Percentiles rank a stretch among this genome's conserved stretches.
phyloP scores from a whole-genome alignment of 495 filamentous ascomycete species.

The Penicillium maclennaniae region DNA sequence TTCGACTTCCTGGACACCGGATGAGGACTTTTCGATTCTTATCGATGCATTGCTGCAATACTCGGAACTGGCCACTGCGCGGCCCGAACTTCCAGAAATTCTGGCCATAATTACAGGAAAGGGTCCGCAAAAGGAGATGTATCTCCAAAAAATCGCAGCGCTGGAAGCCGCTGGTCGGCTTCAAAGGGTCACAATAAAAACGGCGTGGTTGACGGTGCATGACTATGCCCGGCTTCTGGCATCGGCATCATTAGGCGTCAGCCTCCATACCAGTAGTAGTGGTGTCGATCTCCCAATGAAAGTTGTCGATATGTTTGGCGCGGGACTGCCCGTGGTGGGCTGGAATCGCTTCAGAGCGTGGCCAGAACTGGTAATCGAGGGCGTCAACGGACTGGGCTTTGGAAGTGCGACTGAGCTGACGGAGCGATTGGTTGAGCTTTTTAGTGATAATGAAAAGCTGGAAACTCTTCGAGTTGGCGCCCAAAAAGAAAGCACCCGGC shows the following conservation, averaged over 20 bases:
- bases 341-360: constrained; percentile 82
- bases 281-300: constrained; percentile 99
- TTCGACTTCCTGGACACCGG: constrained; percentile 93
- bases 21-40: constrained; percentile 89
- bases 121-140: constrained; percentile 76
- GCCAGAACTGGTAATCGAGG: constrained; percentile 79
- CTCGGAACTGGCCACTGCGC: constrained; percentile 46
- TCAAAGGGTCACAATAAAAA: constrained; percentile 63
- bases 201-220: constrained; percentile 74
- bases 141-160: constrained; percentile 57
- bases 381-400: constrained; percentile 82
- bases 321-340: constrained; percentile 84
- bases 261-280: constrained; percentile 86
- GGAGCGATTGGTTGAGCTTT: constrained; percentile 55
- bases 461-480: constrained; percentile 66
- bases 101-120: constrained; percentile 92
- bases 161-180: constrained; percentile 59
- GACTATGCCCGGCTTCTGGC: constrained; percentile 88
- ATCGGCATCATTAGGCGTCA: constrained; percentile 84
- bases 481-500: constrained; percentile 63
- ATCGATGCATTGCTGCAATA: constrained; percentile 80
- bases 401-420: constrained; percentile 59
- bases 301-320: constrained; percentile 97
- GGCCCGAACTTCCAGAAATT: constrained; percentile 53
- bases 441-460: constrained; percentile 54